Conservation (phyloP, 768 basidiomycete genomes). For the Trametes gibbosa region DNA sequence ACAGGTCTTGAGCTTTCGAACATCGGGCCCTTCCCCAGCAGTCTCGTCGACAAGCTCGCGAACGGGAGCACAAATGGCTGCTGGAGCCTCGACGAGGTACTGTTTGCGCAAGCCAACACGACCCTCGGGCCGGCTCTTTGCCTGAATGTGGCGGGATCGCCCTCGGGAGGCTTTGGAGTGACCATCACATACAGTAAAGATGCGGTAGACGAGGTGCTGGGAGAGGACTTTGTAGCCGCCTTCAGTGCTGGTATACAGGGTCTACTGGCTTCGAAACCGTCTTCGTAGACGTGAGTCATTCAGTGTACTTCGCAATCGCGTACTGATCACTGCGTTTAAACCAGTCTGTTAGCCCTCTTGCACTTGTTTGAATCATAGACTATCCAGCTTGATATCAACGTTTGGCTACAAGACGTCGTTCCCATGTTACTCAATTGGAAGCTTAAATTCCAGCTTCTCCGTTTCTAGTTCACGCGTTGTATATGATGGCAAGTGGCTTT, state of each 20-base stretch:
- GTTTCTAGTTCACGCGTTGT: neutral
- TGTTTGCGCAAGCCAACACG: constrained; percentile 15
- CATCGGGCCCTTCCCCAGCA: constrained; percentile 30
- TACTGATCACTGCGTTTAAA: neutral
- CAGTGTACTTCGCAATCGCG: neutral
- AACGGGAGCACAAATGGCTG: neutral
- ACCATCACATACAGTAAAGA: constrained; percentile 21
- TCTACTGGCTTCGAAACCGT: neutral
- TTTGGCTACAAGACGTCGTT: no score
- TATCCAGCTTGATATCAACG: no score
- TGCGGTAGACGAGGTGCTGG: constrained; percentile 21
- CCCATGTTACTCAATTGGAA: neutral
- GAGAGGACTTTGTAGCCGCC: constrained; percentile 18
- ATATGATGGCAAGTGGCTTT: no score
- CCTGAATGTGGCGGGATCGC: constrained; percentile 22
- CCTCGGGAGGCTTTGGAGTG: constrained; percentile 19
- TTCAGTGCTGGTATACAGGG: constrained; percentile 1
- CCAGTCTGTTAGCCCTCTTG: neutral
- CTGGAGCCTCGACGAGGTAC: constrained; percentile 22
- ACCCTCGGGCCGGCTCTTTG: constrained; percentile 19
- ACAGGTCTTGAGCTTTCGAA: constrained; percentile 40
- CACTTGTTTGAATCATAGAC: no score
- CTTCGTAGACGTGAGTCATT: neutral
- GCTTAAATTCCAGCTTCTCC: neutral
- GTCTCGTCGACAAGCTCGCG: neutral